Base-by-base conservation (phyloP, 257 asterid species). In the Paulownia fortunei region DNA sequence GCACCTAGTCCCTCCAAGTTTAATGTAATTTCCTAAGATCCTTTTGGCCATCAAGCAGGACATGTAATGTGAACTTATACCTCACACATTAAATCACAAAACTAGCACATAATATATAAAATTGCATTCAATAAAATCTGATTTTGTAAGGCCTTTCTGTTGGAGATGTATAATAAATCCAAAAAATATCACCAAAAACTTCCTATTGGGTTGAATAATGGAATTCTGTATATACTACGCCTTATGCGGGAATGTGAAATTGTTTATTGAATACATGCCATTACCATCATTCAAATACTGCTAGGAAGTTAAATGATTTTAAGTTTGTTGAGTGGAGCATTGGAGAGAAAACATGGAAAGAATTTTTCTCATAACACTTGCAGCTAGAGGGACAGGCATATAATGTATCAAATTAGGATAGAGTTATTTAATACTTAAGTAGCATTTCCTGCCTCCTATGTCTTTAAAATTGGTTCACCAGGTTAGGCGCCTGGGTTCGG, bases 11-110 rank as follows among this genome's bases (percentile, higher is more conserved):
- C 47, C 12, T 8, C 47, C 47, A 41, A 44, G 52, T 44, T 44
- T 36, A 23, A n/a, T 34, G 18, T 63, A 34, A 13, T 44, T 37
- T 37, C 34, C 32, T 54, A 18, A 12, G 10, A 36, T 64, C 42
- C 30, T 26, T 60, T 60, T 60, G 24, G 67, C 67, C 42, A 60
- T 60, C 67, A 60, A 60, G 27, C 71, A 65, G 71, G 26, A 2
- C 32, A 65, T 65, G 27, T 18, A 65, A 24, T 6, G 69, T 62
- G 69, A 62, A 62, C 18, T 44, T 44, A 30, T 21, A 44, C 51
- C 51, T 44, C 51, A 44, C 47, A 44, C 23, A 23, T 5, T 56
- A 24, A 8, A 56, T 56, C 64, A 23, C 32, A 19, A 2, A 56
- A 26, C 64, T 56, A 56, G 32, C 64, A 24, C 64, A 19, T 56